Evolutionary conservation across 2,329 filamentous ascomycete genomes (phyloP).

Genomic region (Cytospora piceicola): DNA sequence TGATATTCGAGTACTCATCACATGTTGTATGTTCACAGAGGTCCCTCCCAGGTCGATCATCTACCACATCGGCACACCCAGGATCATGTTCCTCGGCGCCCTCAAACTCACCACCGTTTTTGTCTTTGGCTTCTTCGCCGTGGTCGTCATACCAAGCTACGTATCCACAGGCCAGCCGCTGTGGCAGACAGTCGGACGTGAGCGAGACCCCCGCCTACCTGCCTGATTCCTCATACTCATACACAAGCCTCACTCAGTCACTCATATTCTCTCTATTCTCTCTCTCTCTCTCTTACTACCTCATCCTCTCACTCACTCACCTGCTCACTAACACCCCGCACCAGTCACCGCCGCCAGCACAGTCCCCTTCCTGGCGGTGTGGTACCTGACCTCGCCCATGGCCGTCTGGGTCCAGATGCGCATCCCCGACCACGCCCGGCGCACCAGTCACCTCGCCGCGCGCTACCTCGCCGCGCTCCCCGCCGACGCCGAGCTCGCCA

Average conservation of each 20-base stretch:
- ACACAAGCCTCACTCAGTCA: background rate
- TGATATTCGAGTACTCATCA: background rate
- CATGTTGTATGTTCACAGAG: constrained; percentile 29
- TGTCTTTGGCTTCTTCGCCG: constrained; percentile 66
- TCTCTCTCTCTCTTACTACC: too few species aligned
- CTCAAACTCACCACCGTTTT: constrained; percentile 74
- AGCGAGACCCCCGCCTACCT: constrained; percentile 31
- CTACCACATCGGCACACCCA: constrained; percentile 73
- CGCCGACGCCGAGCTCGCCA: constrained; percentile 49
- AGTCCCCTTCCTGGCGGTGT: constrained; percentile 67
- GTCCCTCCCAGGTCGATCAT: constrained; percentile 56
- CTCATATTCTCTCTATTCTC: too few species aligned
- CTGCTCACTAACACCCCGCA: constrained; percentile 8
- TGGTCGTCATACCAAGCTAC: constrained; percentile 66
- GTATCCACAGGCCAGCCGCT: constrained; percentile 46
- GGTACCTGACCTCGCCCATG: constrained; percentile 69
- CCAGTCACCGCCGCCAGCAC: constrained; percentile 63
- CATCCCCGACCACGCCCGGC: constrained; percentile 67
- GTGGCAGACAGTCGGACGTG: constrained; percentile 44
- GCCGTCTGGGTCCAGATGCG: constrained; percentile 73
- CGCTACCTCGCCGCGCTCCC: constrained; percentile 55
- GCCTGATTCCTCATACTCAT: too few species aligned
- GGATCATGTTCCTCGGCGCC: constrained; percentile 69
- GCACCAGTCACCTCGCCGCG: constrained; percentile 59
- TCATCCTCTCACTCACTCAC: too few species aligned